Evolutionary conservation across 2,329 filamentous ascomycete species (phyloP).

Genomic region (Fusarium sp.): DNA sequence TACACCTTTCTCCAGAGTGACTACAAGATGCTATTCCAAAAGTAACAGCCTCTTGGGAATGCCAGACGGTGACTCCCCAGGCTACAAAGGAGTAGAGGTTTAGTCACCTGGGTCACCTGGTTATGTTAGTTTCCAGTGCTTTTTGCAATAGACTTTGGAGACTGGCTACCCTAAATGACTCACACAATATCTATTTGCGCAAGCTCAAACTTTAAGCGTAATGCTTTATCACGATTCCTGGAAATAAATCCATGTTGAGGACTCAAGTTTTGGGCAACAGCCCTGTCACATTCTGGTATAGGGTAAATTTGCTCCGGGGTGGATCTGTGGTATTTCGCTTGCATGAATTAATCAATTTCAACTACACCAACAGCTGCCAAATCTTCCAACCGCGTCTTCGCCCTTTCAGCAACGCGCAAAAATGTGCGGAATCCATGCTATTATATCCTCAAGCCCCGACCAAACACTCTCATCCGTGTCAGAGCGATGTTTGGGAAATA

Average conservation of each 20-base stretch:
- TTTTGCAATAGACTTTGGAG: background rate
- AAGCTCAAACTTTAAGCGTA: background rate
- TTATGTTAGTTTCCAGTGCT: background rate
- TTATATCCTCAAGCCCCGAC: slow-evolving; percentile 50
- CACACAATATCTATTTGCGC: background rate
- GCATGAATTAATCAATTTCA: background rate
- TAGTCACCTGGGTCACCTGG: too few species aligned
- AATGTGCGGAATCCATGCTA: slow-evolving; percentile 70
- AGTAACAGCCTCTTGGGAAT: too few species aligned
- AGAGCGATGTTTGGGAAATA: slow-evolving; percentile 58
- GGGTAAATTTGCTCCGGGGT: slow-evolving; percentile 1
- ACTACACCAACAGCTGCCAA: background rate
- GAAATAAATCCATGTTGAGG: background rate
- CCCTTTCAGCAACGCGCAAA: slow-evolving; percentile 22
- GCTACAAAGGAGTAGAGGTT: background rate
- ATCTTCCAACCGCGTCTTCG: slow-evolving; percentile 13
- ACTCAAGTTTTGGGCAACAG: background rate
- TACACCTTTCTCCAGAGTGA: background rate
- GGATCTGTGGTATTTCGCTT: slow-evolving; percentile 15
- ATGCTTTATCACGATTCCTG: too few species aligned
- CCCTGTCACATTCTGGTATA: background rate
- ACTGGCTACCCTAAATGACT: background rate
- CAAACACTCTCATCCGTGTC: slow-evolving; percentile 48
- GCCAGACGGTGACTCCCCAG: background rate
- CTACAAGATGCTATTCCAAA: background rate